These are phyloP conservation scores for Erodium texanum DNA, from an alignment of 441 rosid genomes.

Conservation along the genomic window DNA sequence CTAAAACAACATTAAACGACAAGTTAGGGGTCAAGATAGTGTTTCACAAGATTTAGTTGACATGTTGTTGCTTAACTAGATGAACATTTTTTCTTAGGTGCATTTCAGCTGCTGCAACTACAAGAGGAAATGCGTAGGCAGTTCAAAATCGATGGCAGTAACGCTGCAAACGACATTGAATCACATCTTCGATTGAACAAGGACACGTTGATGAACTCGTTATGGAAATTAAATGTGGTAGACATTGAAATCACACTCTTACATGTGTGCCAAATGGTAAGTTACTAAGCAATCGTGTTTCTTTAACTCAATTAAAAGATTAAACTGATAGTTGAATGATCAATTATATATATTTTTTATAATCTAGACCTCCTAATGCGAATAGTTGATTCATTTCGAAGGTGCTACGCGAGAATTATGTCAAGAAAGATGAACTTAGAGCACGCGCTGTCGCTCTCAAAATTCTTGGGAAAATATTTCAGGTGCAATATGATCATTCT, in stretches of 20 bases:
- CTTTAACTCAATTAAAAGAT: too few relatives aligned
- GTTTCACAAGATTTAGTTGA: neutral
- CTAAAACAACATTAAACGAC: too few relatives aligned
- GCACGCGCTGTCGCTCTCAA: slow-evolving; percentile 62
- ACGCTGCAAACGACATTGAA: slow-evolving; percentile 55
- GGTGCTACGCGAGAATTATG: slow-evolving; percentile 56
- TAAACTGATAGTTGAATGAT: too few relatives aligned
- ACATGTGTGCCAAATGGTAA: slow-evolving; percentile 86
- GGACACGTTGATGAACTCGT: slow-evolving; percentile 65
- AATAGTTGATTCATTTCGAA: slow-evolving; percentile 16
- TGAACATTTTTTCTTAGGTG: slow-evolving; percentile 33
- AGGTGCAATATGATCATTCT: slow-evolving; percentile 31
- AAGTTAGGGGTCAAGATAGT: too few relatives aligned
- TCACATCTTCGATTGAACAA: slow-evolving; percentile 57
- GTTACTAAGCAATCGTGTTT: neutral
- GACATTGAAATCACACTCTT: slow-evolving; percentile 71
- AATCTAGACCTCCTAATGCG: too few relatives aligned
- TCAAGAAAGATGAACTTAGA: slow-evolving; percentile 62
- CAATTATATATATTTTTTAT: too few relatives aligned
- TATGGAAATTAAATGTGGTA: slow-evolving; percentile 80
- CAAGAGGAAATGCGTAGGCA: slow-evolving; percentile 66
- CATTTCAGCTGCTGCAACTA: slow-evolving; percentile 76
- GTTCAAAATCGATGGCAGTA: slow-evolving; percentile 51
- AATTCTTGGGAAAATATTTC: slow-evolving; percentile 67
- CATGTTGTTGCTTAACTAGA: neutral